phyloP scores from a whole-genome alignment of 148 eudicot species.

The Vaccinium vitisidaea region DNA sequence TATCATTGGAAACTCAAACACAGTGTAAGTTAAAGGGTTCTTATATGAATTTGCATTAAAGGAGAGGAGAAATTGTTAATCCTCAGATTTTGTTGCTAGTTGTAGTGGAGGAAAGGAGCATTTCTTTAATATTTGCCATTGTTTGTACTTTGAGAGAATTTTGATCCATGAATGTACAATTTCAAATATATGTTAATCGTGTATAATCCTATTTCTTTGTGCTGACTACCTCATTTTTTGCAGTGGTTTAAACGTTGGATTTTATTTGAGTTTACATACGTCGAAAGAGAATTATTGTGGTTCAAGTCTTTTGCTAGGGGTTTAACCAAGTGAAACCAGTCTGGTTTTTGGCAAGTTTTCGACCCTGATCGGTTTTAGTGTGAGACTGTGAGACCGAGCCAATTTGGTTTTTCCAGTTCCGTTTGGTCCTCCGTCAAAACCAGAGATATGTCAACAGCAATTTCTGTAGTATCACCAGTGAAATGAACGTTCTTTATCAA shows the following conservation, averaged over 20 bases:
- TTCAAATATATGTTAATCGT: background rate
- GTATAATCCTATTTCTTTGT: background rate
- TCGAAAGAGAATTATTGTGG: background rate
- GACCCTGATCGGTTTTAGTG: background rate
- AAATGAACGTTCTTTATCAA: too few species aligned
- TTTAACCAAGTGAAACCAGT: background rate
- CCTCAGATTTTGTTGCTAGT: background rate
- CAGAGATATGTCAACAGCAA: too few species aligned
- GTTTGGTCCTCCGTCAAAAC: background rate
- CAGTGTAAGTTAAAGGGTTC: background rate
- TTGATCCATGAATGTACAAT: background rate
- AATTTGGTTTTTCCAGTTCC: too few species aligned
- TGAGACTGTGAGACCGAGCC: background rate
- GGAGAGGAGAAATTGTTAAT: background rate
- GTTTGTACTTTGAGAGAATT: background rate
- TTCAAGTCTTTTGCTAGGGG: background rate
- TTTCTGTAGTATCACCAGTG: too few species aligned
- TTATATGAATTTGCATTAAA: background rate
- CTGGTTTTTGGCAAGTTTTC: background rate
- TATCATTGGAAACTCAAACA: background rate
- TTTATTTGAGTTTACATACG: background rate
- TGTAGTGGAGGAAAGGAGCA: background rate
- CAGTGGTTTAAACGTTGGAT: background rate
- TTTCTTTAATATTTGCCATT: constrained; percentile 3
- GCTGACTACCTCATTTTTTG: background rate